Evolutionary conservation across 2,329 filamentous ascomycete genomes (phyloP), one percentile per base, ranked within the genome.

Genomic region (Hymenoscyphus repandus): DNA sequence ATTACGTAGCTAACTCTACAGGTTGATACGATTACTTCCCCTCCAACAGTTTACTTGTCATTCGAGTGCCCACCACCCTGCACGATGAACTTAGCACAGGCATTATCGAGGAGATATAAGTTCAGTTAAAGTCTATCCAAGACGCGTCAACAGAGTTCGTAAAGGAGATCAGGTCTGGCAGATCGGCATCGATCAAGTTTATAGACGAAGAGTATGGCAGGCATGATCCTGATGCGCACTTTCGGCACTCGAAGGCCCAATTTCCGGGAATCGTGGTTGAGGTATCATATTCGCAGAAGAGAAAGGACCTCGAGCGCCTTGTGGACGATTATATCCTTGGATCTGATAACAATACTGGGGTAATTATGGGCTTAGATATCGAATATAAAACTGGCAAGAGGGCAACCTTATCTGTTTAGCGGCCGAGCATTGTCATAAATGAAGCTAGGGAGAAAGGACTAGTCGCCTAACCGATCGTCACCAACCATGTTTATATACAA

Each of bases 261-360:
- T 61, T 39, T 43, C 60, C 62, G 3, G 52, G 55, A 13, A 57
- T 66, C 12, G 58, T 69, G 10, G 58, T 68, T 32, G 64, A 69
- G 51, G 62, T 67, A 17, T 61, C 64, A 17, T 63, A 66, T 55
- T 59, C 59, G 15, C 64, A 66, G 58, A 62, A 64, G 47, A 50
- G 55, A 40, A 63, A 62, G 41, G 56, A 59, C 18, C 49, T 68
- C 38, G 44, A 49, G 11, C 20, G 50, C 42, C 54, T 69, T 42
- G 66, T 64, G 1, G 64, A 68, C 33, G 60, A 64, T 51, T 67
- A 68, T 51, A 64, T 68, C 41, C 52, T 67, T 20, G 61, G 62
- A 39, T 59, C 54, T 20, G 47, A 62, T 47, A 52, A 58, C 38
- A 52, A 53, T 51, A 65, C 68, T 36, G 52, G 60, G n/a, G 62